Evolutionary conservation across 228 moss, liverwort and hornwort genomes (phyloP).

Genomic region (Sphagnum magellanicum): DNA sequence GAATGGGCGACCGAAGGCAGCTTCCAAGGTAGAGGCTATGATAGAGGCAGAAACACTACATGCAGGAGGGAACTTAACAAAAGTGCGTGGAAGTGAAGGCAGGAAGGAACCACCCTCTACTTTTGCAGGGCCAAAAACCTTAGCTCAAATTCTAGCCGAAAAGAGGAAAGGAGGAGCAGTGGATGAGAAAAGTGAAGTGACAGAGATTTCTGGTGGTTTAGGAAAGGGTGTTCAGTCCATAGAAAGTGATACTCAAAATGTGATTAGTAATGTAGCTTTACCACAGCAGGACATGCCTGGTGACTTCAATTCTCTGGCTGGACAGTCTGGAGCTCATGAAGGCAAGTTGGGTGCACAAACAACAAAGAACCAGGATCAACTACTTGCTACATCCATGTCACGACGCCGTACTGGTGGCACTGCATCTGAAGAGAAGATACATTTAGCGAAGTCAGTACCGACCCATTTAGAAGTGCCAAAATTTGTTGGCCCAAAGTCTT

Average conservation of each 20-base stretch:
- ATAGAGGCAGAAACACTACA: constrained; percentile 23
- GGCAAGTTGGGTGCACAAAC: constrained; percentile 8
- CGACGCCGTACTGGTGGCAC: constrained; percentile 13
- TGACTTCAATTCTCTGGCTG: neutral
- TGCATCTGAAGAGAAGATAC: constrained; percentile 30
- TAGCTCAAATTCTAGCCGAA: constrained; percentile 57
- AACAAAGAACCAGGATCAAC: constrained; percentile 6
- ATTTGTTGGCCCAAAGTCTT: constrained; percentile 55
- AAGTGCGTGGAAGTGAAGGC: constrained; percentile 14
- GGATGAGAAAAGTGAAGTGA: constrained; percentile 4
- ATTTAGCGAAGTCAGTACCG: constrained; percentile 24
- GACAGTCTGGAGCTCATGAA: constrained; percentile 3
- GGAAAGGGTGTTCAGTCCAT: constrained; percentile 7
- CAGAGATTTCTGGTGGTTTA: constrained; percentile 11
- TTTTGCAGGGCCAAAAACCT: constrained; percentile 56
- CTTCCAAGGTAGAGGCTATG: constrained; percentile 16
- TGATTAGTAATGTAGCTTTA: neutral
- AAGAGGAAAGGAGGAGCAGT: constrained; percentile 35
- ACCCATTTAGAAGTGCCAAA: constrained; percentile 14
- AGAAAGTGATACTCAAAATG: constrained; percentile 2
- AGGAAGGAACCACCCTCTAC: constrained; percentile 35
- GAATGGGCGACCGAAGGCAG: constrained; percentile 23
- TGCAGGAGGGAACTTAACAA: constrained; percentile 22
- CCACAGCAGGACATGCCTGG: neutral
- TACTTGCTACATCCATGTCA: neutral